A percentile compares a stretch with the other conserved stretches of the same genome.
Evolutionary conservation across 352 stramenopile genomes (phyloP).

Genomic region (Aphanomyces cochlioides): DNA sequence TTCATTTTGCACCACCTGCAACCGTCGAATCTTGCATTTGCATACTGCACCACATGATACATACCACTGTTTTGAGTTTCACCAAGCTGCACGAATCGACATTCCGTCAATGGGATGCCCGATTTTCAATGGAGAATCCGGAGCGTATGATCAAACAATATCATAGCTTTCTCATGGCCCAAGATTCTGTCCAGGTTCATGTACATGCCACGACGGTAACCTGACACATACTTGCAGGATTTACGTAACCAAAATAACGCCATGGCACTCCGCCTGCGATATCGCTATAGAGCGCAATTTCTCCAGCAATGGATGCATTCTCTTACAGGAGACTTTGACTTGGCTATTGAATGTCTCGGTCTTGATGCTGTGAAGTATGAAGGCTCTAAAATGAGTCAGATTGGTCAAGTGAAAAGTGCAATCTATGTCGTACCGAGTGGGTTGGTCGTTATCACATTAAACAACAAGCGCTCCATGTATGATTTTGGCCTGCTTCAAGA

Average conservation of each 20-base stretch:
- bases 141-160: conserved; percentile 29
- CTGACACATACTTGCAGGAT: background rate
- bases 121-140: conserved; percentile 14
- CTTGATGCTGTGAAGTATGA: conserved; percentile 24
- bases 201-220: background rate
- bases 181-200: background rate
- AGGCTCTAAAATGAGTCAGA: conserved; percentile 19
- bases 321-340: conserved; percentile 18
- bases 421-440: conserved; percentile 26
- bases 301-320: conserved; percentile 23
- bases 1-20: conserved; percentile 4
- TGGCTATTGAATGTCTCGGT: conserved; percentile 19
- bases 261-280: conserved; percentile 12
- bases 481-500: conserved; percentile 10
- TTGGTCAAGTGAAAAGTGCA: conserved; percentile 19
- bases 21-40: conserved; percentile 20
- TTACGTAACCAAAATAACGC: conserved; percentile 3
- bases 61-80: conserved; percentile 22
- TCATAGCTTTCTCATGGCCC: conserved; percentile 28
- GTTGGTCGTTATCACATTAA: conserved; percentile 7
- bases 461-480: conserved; percentile 3
- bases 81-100: conserved; percentile 13
- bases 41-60: conserved; percentile 20
- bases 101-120: background rate
- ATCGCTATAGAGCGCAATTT: conserved; percentile 13